phyloP scores from a whole-genome alignment of 257 asterid species.

The Perilla frutescens region DNA sequence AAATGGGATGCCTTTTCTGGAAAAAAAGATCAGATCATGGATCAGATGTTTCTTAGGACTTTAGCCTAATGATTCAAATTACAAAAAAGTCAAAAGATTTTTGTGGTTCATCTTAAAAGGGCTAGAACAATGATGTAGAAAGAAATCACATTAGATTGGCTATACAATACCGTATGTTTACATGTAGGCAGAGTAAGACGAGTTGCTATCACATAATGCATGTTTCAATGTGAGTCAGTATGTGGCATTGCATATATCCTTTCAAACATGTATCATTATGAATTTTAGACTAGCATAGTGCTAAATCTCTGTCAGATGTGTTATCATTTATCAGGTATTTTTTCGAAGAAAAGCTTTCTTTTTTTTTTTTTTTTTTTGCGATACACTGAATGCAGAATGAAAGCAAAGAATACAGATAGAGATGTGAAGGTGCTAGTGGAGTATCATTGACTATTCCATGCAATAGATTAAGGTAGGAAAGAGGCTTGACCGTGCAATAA shows the following conservation, averaged over 20 bases:
- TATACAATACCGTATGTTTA: not conserved
- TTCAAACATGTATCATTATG: not conserved
- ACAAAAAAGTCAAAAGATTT: not conserved
- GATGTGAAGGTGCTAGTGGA: no score
- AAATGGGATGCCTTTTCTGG: slow-evolving; percentile 71
- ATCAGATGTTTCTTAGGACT: not conserved
- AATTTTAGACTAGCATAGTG: no score
- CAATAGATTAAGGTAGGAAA: no score
- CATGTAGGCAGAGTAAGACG: not conserved
- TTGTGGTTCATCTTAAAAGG: not conserved
- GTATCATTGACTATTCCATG: not conserved
- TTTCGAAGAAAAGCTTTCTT: no score
- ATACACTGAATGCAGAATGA: no score
- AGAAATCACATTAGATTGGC: not conserved
- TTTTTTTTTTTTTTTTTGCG: no score
- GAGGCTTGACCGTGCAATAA: no score
- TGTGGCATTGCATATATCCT: not conserved
- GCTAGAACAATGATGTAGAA: not conserved
- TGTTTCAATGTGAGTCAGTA: not conserved
- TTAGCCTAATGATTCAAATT: not conserved
- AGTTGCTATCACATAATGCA: not conserved
- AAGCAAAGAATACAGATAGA: no score
- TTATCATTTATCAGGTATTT: no score
- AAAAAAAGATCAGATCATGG: slow-evolving; percentile 14
- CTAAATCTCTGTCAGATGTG: no score